These are phyloP conservation scores for Daldinia concentrica DNA, from an alignment of 495 filamentous ascomycete genomes.

Conservation along the genomic window DNA sequence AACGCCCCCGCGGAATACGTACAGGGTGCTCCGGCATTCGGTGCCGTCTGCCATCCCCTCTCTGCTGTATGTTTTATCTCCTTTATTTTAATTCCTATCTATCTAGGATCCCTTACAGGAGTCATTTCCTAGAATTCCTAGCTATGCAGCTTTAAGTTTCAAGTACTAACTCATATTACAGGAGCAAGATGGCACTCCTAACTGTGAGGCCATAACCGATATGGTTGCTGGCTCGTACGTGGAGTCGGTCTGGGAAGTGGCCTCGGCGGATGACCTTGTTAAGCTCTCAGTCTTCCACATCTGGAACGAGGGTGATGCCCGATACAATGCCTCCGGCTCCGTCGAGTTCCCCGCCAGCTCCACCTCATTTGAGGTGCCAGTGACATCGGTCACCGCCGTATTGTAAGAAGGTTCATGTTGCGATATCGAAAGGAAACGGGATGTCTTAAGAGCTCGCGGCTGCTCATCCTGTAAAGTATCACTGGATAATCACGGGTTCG, in stretches of 20 bases:
- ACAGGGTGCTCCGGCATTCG: constrained; percentile 17
- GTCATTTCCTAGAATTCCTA: neutral
- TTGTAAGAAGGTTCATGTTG: constrained; percentile 1
- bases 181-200: neutral
- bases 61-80: constrained; percentile 1
- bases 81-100: neutral
- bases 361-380: constrained; percentile 17
- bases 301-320: constrained; percentile 10
- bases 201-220: constrained; percentile 13
- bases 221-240: constrained; percentile 2
- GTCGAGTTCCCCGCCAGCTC: constrained; percentile 5
- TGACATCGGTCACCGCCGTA: constrained; percentile 20
- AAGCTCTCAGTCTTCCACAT: constrained; percentile 22
- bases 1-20: constrained; percentile 27
- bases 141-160: neutral
- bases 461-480: neutral
- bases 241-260: constrained; percentile 9
- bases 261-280: neutral
- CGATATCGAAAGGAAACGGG: neutral
- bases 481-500: neutral
- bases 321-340: constrained; percentile 24
- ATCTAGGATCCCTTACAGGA: too few relatives aligned
- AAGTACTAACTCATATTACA: neutral
- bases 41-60: constrained; percentile 12
- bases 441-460: neutral